These are phyloP conservation scores for Backusella westeae DNA, from an alignment of 192 early-diverging fungal species.

Conservation along the genomic window DNA sequence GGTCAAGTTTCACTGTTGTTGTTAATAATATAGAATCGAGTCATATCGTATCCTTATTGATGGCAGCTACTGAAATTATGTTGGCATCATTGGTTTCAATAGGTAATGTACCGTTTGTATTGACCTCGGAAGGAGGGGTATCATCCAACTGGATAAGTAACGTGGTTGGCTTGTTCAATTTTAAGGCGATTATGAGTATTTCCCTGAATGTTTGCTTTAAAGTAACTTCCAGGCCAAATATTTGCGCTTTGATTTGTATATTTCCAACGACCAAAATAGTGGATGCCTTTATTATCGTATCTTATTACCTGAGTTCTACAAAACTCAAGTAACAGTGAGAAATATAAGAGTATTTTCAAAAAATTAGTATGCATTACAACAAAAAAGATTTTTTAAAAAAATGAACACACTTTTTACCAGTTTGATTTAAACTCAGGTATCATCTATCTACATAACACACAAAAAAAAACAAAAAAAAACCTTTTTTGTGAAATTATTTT, in stretches of 20 bases:
- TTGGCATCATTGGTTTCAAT: not conserved
- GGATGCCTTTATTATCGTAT: constrained; percentile 5
- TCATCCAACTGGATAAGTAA: constrained; percentile 14
- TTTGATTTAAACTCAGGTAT: not conserved
- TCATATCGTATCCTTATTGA: not conserved
- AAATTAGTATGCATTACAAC: not conserved
- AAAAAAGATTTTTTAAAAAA: not conserved
- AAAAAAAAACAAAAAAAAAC: not conserved
- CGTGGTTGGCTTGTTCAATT: not conserved
- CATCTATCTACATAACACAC: not conserved
- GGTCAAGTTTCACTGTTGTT: not conserved
- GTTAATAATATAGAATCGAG: not conserved
- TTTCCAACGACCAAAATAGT: constrained; percentile 30
- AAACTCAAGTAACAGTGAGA: not conserved
- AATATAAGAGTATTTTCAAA: not conserved
- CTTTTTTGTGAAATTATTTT: not conserved
- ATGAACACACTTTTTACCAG: not conserved
- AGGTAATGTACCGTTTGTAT: constrained; percentile 9
- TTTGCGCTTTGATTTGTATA: constrained; percentile 3
- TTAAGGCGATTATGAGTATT: constrained; percentile 2
- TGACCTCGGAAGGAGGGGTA: constrained; percentile 5
- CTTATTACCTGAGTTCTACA: not conserved
- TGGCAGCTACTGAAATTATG: not conserved
- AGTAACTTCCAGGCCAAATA: constrained; percentile 29
- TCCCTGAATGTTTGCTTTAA: constrained; percentile 14